phyloP scores from a whole-genome alignment of 2,329 filamentous ascomycete genomes.

The Thielaviopsis cerberus region DNA sequence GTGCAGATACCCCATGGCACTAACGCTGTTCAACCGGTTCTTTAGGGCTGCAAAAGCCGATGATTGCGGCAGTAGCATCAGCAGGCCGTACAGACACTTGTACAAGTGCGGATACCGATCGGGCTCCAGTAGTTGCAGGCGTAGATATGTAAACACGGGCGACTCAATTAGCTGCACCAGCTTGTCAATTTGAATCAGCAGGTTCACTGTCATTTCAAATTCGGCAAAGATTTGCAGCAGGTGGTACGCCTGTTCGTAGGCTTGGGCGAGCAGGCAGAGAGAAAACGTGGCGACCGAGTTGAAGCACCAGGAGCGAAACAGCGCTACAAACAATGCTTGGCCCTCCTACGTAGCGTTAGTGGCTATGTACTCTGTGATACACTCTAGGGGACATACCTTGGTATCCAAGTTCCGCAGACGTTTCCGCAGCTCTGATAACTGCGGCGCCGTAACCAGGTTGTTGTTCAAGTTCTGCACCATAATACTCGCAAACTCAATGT shows the following conservation, averaged over 20 bases:
- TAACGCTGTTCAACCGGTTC: constrained; percentile 90
- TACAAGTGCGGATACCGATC: constrained; percentile 90
- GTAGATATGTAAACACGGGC: constrained; percentile 92
- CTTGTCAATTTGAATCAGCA: constrained; percentile 97
- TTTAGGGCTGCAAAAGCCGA: constrained; percentile 92
- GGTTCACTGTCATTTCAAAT: constrained; percentile 96
- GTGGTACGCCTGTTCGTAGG: constrained; percentile 95
- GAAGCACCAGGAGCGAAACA: constrained; percentile 96
- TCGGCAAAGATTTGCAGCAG: constrained; percentile 91
- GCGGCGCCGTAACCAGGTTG: constrained; percentile 91
- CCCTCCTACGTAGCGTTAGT: constrained; percentile 45
- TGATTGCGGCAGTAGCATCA: constrained; percentile 97
- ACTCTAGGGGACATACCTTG: constrained; percentile 30
- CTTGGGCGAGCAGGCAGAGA: constrained; percentile 82
- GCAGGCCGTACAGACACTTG: constrained; percentile 88
- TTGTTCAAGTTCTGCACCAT: constrained; percentile 99
- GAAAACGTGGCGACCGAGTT: constrained; percentile 97
- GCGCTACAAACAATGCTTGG: constrained; percentile 80
- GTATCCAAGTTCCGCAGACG: constrained; percentile 77
- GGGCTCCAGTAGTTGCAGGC: constrained; percentile 83
- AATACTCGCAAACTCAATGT: constrained; percentile 95
- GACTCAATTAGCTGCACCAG: constrained; percentile 91
- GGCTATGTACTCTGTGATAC: not conserved
- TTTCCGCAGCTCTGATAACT: constrained; percentile 78
- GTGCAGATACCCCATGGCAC: constrained; percentile 88